phyloP scores from a whole-genome alignment of 176 grass and related monocot species.

The Saccharum spontaneum region DNA sequence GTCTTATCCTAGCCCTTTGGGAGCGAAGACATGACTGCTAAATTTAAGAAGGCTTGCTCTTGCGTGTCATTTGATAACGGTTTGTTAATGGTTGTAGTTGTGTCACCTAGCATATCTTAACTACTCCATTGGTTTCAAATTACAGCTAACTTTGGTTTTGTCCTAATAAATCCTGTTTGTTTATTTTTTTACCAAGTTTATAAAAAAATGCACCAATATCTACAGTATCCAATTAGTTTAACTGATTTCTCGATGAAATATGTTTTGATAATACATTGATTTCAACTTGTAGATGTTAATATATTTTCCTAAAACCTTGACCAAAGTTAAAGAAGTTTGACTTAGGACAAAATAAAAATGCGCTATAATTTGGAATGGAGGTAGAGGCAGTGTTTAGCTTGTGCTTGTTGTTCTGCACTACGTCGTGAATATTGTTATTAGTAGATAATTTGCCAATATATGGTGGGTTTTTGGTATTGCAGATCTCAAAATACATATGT shows the following conservation, averaged over 20 bases:
- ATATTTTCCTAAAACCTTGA: background rate
- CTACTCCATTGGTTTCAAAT: background rate
- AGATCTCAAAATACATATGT: background rate
- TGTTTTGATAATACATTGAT: background rate
- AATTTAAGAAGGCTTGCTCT: background rate
- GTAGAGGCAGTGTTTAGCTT: background rate
- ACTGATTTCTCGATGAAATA: background rate
- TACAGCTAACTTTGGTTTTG: background rate
- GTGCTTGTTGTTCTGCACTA: background rate
- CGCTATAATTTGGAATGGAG: background rate
- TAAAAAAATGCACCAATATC: background rate
- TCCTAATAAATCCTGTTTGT: background rate
- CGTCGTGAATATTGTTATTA: background rate
- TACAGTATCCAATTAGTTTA: background rate
- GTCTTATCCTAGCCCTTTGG: no score
- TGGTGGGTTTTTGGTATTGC: background rate
- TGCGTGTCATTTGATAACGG: background rate
- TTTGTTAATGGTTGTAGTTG: background rate
- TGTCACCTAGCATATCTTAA: background rate
- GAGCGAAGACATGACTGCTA: background rate
- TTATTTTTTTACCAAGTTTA: background rate
- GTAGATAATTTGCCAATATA: background rate
- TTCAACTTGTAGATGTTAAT: background rate
- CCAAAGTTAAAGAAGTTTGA: background rate
- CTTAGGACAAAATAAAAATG: background rate